Evolutionary conservation across 345 rosid species (phyloP).

Genomic region (Linum trigynum): DNA sequence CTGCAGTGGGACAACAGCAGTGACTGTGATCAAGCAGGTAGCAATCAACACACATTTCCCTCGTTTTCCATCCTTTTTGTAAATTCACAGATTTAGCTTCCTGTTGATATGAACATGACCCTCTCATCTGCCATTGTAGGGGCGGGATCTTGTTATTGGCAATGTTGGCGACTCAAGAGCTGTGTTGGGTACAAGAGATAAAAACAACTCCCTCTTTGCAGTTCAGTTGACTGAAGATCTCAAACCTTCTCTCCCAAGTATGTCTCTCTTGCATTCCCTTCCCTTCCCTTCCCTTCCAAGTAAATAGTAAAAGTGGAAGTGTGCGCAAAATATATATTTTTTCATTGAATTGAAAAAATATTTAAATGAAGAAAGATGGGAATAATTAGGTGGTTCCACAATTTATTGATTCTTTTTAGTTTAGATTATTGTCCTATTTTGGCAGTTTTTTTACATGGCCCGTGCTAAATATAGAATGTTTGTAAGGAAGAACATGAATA

Average conservation of each 20-base stretch:
- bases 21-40: constrained; percentile 13
- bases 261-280: neutral
- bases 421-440: no score
- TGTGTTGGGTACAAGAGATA: constrained; percentile 67
- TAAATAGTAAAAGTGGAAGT: neutral
- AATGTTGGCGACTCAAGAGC: constrained; percentile 98
- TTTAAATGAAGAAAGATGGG: no score
- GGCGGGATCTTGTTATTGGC: constrained; percentile 64
- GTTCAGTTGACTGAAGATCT: constrained; percentile 97
- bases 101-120: constrained; percentile 4
- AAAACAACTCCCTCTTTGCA: constrained; percentile 54
- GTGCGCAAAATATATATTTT: no score
- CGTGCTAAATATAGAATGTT: no score
- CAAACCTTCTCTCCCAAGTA: constrained; percentile 97
- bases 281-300: neutral
- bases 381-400: neutral
- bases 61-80: neutral
- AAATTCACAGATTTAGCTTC: constrained; percentile 8
- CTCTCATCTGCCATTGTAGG: constrained; percentile 33
- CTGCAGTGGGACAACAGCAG: constrained; percentile 13
- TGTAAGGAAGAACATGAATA: neutral
- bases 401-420: neutral
- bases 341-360: no score
- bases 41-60: neutral
- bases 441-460: no score